A percentile compares a stretch with the other conserved stretches of the same genome.
phyloP scores from a whole-genome alignment of 306 rosid genomes.

The Cucumis melo region DNA sequence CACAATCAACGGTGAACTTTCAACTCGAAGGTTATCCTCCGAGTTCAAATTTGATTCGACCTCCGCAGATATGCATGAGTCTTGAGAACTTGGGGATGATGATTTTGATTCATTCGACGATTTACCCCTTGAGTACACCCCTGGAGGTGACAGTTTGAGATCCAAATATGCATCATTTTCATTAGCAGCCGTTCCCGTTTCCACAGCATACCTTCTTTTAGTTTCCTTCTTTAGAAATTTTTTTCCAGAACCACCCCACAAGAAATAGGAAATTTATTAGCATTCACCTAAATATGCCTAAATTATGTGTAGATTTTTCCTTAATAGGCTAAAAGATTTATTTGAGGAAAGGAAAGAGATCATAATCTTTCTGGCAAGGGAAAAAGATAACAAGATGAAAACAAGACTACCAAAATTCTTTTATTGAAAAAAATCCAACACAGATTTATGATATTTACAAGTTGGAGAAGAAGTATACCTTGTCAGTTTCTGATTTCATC shows the following conservation, averaged over 20 bases:
- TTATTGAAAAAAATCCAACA: not conserved
- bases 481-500: not conserved
- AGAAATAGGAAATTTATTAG: not conserved
- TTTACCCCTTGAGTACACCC: not conserved
- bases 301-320: not conserved
- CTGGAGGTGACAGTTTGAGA: slow-evolving; percentile 11
- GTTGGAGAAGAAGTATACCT: slow-evolving; percentile 4
- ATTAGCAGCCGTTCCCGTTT: not conserved
- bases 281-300: not conserved
- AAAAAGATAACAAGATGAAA: not conserved
- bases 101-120: not conserved
- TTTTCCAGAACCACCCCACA: not conserved
- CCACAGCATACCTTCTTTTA: not conserved
- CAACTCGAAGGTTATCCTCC: not conserved
- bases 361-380: not conserved
- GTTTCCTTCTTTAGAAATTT: not conserved
- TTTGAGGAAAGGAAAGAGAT: not conserved
- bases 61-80: slow-evolving; percentile 8
- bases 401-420: not conserved
- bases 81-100: slow-evolving; percentile 11
- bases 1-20: not conserved
- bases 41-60: not conserved
- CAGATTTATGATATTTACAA: not conserved
- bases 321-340: not conserved
- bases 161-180: slow-evolving; percentile 3